A percentile compares a stretch with the other conserved stretches of the same genome.
phyloP scores from a whole-genome alignment of 805 yeast species.

The Starmerella bombi region DNA sequence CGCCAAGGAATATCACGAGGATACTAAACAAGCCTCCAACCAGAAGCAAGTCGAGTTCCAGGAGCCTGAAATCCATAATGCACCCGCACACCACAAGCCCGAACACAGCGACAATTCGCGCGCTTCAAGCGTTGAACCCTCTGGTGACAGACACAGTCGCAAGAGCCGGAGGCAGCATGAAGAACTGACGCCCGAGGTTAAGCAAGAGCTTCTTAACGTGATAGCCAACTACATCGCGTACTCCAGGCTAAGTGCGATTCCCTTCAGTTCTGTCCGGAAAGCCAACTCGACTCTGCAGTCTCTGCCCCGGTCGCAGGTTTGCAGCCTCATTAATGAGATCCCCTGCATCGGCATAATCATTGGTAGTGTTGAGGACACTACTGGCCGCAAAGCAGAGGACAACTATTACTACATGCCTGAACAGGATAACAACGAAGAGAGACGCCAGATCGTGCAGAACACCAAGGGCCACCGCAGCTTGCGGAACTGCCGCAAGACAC shows the following conservation, averaged over 20 bases:
- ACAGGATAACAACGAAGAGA: constrained; percentile 55
- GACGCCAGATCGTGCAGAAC: constrained; percentile 59
- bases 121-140: constrained; percentile 8
- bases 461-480: constrained; percentile 69
- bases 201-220: constrained; percentile 38
- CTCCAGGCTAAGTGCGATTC: constrained; percentile 76
- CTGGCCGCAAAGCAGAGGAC: constrained; percentile 86
- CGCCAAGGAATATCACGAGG: too few species aligned
- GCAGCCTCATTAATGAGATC: constrained; percentile 32
- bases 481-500: constrained; percentile 83
- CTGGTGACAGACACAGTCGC: background rate
- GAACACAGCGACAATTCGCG: background rate
- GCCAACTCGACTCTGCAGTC: constrained; percentile 42
- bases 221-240: constrained; percentile 78
- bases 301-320: constrained; percentile 28
- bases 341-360: constrained; percentile 73
- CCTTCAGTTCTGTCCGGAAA: constrained; percentile 55
- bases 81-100: too few species aligned
- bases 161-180: constrained; percentile 7
- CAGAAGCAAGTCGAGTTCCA: too few species aligned
- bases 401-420: constrained; percentile 87
- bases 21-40: too few species aligned
- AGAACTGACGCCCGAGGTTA: constrained; percentile 2
- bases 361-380: constrained; percentile 89
- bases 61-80: too few species aligned